Evolutionary conservation across 352 stramenopile species (phyloP).

Genomic region (Globisporangium recalcitrans): DNA sequence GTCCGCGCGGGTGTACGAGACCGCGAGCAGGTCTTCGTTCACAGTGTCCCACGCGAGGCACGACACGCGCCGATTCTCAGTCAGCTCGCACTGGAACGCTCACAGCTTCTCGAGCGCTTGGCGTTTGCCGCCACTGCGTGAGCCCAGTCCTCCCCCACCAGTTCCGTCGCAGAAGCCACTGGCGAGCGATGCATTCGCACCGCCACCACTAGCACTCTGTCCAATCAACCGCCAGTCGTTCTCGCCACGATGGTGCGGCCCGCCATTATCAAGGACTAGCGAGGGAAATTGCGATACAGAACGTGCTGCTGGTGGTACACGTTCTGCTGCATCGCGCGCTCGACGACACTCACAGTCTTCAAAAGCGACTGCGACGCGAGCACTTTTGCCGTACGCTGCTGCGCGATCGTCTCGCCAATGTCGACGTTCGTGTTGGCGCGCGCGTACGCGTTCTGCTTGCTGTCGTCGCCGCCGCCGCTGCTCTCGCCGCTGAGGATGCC

Average conservation of each 20-base stretch:
- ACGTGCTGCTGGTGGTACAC: slow-evolving; percentile 83
- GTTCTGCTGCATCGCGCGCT: slow-evolving; percentile 87
- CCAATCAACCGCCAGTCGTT: slow-evolving; percentile 15
- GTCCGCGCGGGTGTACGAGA: slow-evolving; percentile 67
- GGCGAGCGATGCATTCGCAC: slow-evolving; percentile 16
- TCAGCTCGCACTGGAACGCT: slow-evolving; percentile 66
- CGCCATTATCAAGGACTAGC: slow-evolving; percentile 12
- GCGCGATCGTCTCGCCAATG: slow-evolving; percentile 62
- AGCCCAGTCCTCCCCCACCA: not conserved
- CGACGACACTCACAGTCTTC: slow-evolving; percentile 61
- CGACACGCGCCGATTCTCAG: slow-evolving; percentile 48
- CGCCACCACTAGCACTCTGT: not conserved
- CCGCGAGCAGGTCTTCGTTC: slow-evolving; percentile 87
- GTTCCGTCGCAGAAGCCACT: slow-evolving; percentile 15
- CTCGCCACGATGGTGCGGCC: not conserved
- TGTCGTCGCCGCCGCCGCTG: slow-evolving; percentile 29
- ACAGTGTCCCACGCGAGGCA: slow-evolving; percentile 84
- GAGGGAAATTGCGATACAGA: slow-evolving; percentile 73
- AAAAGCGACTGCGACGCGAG: slow-evolving; percentile 52
- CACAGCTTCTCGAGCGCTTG: slow-evolving; percentile 65
- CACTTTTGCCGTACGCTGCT: slow-evolving; percentile 60
- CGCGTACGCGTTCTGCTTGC: slow-evolving; percentile 53
- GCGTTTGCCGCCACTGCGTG: slow-evolving; percentile 12
- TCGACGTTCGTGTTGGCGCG: slow-evolving; percentile 71
- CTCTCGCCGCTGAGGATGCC: slow-evolving; percentile 32